Base-by-base conservation (phyloP, 306 rosid species). In the Sicyos baderoa region DNA sequence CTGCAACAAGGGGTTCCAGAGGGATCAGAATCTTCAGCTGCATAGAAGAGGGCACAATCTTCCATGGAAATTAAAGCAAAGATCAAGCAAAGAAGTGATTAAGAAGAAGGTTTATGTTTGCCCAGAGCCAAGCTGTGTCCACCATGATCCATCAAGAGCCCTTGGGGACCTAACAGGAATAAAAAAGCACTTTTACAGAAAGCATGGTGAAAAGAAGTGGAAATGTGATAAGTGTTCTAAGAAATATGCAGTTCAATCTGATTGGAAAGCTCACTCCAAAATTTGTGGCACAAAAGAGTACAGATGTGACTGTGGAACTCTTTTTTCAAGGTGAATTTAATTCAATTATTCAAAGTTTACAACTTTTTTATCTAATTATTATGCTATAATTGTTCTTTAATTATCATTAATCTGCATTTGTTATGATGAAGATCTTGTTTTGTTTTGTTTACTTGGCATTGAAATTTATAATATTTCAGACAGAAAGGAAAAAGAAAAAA, bases 161-260 rank as follows among this genome's bases (percentile, higher is more conserved):
- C 69, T 75, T 9, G 74, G 78, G 0, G 78, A 75, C 27, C 16
- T 75, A 9, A 75, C 74, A 18, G 78, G 78, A 7, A 68, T 75
- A 2, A 75, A 75, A 48, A 75, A 75, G 48, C 78, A 75, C 42
- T 75, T 68, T 15, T 68, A 37, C 44, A 75, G 78, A 67, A 75
- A 75, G 37, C 78, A 75, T 18, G 78, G 78, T 9, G 78, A 75
- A 17, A 75, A 75, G 78, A 75, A 75, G 27, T 75, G 78, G 78
- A 75, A 75, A 67, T 75, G n/a, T n/a, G n/a, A n/a, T n/a, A n/a
- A n/a, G 74, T 47, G 78, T 37, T 75, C 78, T 47, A 75, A 75
- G 72, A 66, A 65, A 21, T 75, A 75, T 56, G 78, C 78, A 5
- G 78, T 75, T 66, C 78, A 75, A 55, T 75, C 78, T 14, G 78